These are phyloP conservation scores for Stenogyne calaminthoides DNA, from an alignment of 305 asterid genomes.

Conservation along the genomic window DNA sequence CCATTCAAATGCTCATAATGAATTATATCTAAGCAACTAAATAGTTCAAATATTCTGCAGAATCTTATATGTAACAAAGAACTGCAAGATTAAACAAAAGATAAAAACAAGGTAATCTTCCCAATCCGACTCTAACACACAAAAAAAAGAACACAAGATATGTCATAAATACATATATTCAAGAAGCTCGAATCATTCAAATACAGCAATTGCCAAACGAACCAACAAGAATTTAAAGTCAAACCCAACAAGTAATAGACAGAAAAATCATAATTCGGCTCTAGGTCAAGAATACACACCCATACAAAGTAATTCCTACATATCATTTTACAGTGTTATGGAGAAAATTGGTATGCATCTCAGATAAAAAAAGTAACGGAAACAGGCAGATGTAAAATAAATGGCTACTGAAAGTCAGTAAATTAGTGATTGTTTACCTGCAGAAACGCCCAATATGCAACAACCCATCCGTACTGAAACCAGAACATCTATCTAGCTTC, in stretches of 20 bases:
- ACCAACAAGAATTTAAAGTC: neutral
- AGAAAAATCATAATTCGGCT: neutral
- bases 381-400: neutral
- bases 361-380: neutral
- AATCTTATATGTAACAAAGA: neutral
- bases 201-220: neutral
- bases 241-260: neutral
- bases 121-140: too few species aligned
- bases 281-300: neutral
- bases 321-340: neutral
- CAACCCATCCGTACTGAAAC: slow-evolving; percentile 74
- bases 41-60: neutral
- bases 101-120: neutral
- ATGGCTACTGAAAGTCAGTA: neutral
- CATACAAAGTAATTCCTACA: neutral
- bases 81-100: neutral
- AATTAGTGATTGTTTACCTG: slow-evolving; percentile 42
- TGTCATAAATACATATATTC: neutral
- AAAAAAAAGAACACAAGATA: too few species aligned
- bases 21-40: neutral
- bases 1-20: neutral
- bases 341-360: too few species aligned
- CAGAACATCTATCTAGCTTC: slow-evolving; percentile 79
- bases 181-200: neutral
- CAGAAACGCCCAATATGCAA: slow-evolving; percentile 57